phyloP scores from a whole-genome alignment of 352 stramenopile species.

The Phytophthora sojae region DNA sequence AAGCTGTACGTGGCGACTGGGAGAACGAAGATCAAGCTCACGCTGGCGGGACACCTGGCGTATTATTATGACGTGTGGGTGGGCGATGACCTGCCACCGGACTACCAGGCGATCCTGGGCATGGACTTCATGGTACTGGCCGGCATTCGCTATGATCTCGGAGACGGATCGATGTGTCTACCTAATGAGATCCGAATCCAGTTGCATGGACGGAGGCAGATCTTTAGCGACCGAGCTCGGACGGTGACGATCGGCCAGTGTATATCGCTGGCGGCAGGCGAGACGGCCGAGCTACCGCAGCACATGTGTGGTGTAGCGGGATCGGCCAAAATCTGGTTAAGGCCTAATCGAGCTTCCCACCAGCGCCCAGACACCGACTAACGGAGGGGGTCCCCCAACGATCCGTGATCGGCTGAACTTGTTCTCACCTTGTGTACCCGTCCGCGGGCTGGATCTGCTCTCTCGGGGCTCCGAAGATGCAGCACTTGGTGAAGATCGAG shows the following conservation, averaged over 20 bases:
- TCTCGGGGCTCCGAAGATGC: no score
- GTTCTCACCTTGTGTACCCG: no score
- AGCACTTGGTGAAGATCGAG: no score
- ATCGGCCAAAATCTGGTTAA: no score
- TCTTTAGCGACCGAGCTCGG: background rate
- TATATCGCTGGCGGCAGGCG: background rate
- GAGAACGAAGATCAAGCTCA: background rate
- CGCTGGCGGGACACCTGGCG: background rate
- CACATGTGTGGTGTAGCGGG: no score
- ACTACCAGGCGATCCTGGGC: background rate
- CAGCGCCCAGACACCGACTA: no score
- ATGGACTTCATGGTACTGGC: background rate
- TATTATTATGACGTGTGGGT: background rate
- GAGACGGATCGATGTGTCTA: background rate
- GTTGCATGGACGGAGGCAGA: background rate
- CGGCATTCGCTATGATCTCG: background rate
- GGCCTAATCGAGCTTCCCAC: no score
- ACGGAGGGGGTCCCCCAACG: no score
- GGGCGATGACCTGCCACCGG: background rate
- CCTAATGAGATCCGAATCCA: background rate
- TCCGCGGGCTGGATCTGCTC: no score
- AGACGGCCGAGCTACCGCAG: no score
- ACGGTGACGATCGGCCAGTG: background rate
- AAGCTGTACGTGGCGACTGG: background rate
- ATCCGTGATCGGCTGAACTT: no score